A percentile compares a stretch with the other conserved stretches of the same genome.
Evolutionary conservation across 768 basidiomycete species (phyloP).

Genomic region (Sarcodon sp.): DNA sequence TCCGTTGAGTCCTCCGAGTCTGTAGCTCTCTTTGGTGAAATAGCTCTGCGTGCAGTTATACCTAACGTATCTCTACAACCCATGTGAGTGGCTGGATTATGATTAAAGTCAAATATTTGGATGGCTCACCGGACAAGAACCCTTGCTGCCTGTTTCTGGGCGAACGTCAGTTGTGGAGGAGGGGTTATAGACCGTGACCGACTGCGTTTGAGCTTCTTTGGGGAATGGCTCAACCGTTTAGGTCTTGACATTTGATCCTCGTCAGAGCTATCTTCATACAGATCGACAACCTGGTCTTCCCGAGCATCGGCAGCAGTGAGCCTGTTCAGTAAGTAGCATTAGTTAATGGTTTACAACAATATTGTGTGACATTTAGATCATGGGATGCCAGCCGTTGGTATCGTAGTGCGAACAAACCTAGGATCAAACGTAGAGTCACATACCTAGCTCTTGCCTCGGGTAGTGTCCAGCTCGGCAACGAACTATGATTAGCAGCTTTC

Average conservation of each 20-base stretch:
- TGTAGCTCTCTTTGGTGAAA: constrained; percentile 33
- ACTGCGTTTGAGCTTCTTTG: constrained; percentile 26
- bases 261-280: background rate
- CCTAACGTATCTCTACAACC: constrained; percentile 31
- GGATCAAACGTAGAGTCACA: no score
- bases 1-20: constrained; percentile 32
- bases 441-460: no score
- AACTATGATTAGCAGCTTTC: no score
- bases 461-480: no score
- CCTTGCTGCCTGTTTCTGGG: constrained; percentile 43
- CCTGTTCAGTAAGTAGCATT: no score
- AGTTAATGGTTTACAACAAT: no score
- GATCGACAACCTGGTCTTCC: no score
- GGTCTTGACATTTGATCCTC: background rate
- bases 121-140: constrained; percentile 42
- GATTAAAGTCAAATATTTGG: constrained; percentile 5
- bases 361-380: no score
- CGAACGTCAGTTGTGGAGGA: constrained; percentile 45
- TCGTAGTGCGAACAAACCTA: no score
- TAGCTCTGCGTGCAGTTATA: constrained; percentile 22
- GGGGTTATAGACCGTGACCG: constrained; percentile 69
- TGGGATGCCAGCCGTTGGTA: no score
- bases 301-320: no score
- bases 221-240: constrained; percentile 6
- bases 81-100: background rate